Conservation (phyloP, 805 yeast species). For the Kuraishia ogatae region DNA sequence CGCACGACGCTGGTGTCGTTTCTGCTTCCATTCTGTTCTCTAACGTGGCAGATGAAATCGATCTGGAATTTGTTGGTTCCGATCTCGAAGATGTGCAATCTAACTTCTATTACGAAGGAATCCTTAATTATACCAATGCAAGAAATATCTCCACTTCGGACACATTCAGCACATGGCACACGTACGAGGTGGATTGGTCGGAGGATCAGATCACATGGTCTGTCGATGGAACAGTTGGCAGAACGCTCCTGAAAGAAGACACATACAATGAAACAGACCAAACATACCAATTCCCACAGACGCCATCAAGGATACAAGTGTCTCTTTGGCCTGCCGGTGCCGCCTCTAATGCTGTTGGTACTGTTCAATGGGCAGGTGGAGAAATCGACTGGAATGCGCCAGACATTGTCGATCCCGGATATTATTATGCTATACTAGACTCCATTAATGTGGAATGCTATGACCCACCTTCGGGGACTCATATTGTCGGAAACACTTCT, state of each 20-base stretch:
- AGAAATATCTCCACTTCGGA: conserved; percentile 31
- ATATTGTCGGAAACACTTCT: conserved; percentile 33
- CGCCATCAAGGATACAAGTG: conserved; percentile 65
- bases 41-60: conserved; percentile 85
- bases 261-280: conserved; percentile 59
- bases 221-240: conserved; percentile 57
- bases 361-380: conserved; percentile 87
- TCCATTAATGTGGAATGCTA: conserved; percentile 58
- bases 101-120: conserved; percentile 75
- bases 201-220: conserved; percentile 66
- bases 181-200: conserved; percentile 74
- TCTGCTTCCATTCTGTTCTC: conserved; percentile 77
- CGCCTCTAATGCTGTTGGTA: conserved; percentile 45
- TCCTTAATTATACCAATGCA: conserved; percentile 57
- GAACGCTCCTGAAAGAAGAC: conserved; percentile 53
- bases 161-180: conserved; percentile 65
- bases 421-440: conserved; percentile 61
- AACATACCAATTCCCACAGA: conserved; percentile 54
- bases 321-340: conserved; percentile 79
- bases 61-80: conserved; percentile 79
- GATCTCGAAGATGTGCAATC: conserved; percentile 61
- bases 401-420: conserved; percentile 73
- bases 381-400: conserved; percentile 69
- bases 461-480: conserved; percentile 56
- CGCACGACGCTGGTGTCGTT: conserved; percentile 73